These are phyloP conservation scores for Fusarium lyarnte DNA, from an alignment of 2,329 filamentous ascomycete genomes.

Conservation along the genomic window DNA sequence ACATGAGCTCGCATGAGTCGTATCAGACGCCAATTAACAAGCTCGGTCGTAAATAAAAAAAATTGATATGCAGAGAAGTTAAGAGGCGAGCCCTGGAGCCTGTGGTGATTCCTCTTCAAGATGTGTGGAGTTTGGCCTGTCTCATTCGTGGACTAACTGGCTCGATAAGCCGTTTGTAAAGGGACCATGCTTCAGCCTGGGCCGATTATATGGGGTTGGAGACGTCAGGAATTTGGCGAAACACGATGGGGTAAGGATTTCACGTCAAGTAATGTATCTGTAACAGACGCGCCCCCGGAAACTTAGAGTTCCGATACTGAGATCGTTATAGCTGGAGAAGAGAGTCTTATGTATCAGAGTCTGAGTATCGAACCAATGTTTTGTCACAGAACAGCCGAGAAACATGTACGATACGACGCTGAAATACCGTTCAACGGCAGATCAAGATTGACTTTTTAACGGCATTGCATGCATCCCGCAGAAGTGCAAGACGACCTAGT, in stretches of 20 bases:
- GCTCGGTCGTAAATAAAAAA: neutral
- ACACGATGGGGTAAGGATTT: constrained; percentile 14
- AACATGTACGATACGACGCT: constrained; percentile 1
- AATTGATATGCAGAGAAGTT: neutral
- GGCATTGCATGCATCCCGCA: neutral
- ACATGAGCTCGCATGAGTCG: constrained; percentile 3
- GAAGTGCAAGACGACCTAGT: neutral
- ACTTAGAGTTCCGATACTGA: constrained; percentile 24
- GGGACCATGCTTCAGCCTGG: constrained; percentile 21
- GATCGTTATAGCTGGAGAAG: constrained; percentile 8
- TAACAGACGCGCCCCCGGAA: constrained; percentile 31
- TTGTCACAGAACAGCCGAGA: neutral
- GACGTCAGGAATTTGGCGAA: constrained; percentile 30
- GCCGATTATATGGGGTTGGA: constrained; percentile 27
- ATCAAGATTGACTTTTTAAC: neutral
- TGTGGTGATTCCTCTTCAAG: neutral
- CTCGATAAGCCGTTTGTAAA: constrained; percentile 9
- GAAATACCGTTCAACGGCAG: neutral
- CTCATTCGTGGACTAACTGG: constrained; percentile 37
- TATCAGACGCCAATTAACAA: constrained; percentile 2
- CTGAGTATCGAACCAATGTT: neutral
- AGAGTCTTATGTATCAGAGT: neutral
- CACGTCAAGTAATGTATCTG: constrained; percentile 29
- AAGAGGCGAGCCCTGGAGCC: constrained; percentile 3
- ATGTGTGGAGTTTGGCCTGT: neutral